Evolutionary conservation across 768 basidiomycete species (phyloP), one percentile per base, ranked within the genome.

Genomic region (Lentinula boryana): DNA sequence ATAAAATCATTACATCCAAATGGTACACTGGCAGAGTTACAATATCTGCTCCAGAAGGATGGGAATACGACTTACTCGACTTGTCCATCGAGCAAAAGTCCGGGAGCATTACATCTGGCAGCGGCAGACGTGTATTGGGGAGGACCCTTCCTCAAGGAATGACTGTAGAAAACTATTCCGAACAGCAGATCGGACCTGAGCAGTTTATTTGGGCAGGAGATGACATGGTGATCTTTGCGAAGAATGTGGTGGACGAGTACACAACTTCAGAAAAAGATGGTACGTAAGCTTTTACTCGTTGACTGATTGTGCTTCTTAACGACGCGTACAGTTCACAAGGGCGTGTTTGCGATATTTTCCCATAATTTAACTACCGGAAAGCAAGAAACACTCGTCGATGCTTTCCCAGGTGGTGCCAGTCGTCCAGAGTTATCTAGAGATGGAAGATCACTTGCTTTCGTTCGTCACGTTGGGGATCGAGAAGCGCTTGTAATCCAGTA

Each of bases 121-220:
- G 75, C 58, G 88, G 88, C 16, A 76, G 68, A 44, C 80, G 84
- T 16, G 70, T 88, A 6, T 64, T 88, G 48, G 80, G 85, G 32
- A 77, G 81, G 49, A 80, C 74, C 1, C 71, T 89, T 4, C 88
- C 88, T 15, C 63, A 67, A 1, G 88, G 87, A 2, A 88, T 87
- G 87, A 74, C 76, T 23, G 68, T 80, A 21, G 76, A 81, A 10
- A 70, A 84, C 36, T 90, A 89, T 65, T 78, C 76, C 10, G 78
- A 86, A 31, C 87, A 87, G 63, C 89, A 90, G 68, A 85, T 91
- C 60, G 89, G 88, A 0, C 84, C 86, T 1, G 88, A 90, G 63
- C 89, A 89, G 64, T 75, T 84, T 62, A 76, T 88, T 51, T 89
- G 87, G 86, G 68, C 70, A 31, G 78, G 79, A 8, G 71, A 78